These are phyloP conservation scores for Neocallimastix lanati DNA, from an alignment of 192 early-diverging fungal genomes.

Conservation along the genomic window DNA sequence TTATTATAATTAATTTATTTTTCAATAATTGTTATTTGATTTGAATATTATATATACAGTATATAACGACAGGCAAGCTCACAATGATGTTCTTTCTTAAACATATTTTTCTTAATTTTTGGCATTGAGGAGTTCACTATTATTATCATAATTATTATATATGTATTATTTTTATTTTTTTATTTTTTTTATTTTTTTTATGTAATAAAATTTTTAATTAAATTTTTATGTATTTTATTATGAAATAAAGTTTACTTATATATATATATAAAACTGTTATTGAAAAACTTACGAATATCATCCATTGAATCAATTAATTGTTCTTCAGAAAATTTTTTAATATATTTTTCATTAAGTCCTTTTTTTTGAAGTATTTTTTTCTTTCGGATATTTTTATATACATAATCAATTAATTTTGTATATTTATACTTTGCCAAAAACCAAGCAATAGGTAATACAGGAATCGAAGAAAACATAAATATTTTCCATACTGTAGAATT, in stretches of 20 bases:
- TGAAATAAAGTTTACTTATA: too few relatives aligned
- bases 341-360: neutral
- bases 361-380: neutral
- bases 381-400: neutral
- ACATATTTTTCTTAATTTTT: neutral
- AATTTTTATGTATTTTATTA: too few relatives aligned
- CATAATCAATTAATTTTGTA: neutral
- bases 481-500: neutral
- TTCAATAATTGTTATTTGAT: too few relatives aligned
- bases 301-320: neutral
- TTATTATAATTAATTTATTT: too few relatives aligned
- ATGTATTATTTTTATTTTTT: too few relatives aligned
- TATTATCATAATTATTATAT: neutral
- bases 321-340: neutral
- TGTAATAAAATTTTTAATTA: too few relatives aligned
- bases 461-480: neutral
- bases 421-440: neutral
- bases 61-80: neutral
- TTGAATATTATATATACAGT: neutral
- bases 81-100: neutral
- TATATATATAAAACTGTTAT: too few relatives aligned
- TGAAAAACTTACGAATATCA: neutral
- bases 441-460: neutral
- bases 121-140: neutral
- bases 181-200: too few relatives aligned